These are phyloP conservation scores for Dryas drummondii DNA, from an alignment of 306 rosid genomes.

Conservation along the genomic window DNA sequence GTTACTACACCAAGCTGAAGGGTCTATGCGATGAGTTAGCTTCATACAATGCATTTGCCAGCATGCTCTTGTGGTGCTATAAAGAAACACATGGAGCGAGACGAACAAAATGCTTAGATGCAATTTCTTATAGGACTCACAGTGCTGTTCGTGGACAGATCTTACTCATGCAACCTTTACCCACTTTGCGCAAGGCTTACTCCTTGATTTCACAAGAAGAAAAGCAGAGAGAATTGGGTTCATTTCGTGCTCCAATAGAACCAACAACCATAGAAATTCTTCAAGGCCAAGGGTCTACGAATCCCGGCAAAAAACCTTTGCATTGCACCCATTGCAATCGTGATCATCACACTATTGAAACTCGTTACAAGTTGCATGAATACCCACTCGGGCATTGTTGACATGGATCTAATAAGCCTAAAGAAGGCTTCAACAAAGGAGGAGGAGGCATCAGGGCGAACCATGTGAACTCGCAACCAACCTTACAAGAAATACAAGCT, in stretches of 20 bases:
- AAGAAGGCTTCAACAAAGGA: background rate
- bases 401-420: background rate
- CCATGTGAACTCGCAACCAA: background rate
- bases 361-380: background rate
- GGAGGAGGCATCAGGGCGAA: background rate
- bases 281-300: too few species aligned
- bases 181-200: background rate
- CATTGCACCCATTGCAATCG: background rate
- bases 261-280: background rate
- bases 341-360: background rate
- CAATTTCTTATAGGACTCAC: conserved; percentile 9
- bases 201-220: background rate
- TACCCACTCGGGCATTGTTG: background rate
- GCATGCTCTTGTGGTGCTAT: background rate
- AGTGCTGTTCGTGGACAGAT: background rate
- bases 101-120: background rate
- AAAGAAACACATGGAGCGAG: background rate
- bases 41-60: background rate
- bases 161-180: background rate
- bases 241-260: background rate
- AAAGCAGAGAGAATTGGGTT: background rate
- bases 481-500: background rate
- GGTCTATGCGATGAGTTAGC: background rate
- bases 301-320: background rate
- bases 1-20: background rate